phyloP scores from a whole-genome alignment of 1,284 basidiomycete genomes.

The Termitomyces sp. region DNA sequence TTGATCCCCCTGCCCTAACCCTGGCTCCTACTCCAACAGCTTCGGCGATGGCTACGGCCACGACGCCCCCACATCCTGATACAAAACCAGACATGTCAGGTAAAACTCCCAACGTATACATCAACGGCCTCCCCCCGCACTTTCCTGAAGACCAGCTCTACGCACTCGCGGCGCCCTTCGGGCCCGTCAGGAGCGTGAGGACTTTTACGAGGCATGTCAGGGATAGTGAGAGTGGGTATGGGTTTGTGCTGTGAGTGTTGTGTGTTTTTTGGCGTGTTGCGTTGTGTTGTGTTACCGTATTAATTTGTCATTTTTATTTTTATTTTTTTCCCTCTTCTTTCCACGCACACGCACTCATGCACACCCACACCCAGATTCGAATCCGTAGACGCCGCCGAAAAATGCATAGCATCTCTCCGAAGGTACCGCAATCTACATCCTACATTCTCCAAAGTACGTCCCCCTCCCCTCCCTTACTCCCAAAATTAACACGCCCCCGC shows the following conservation, averaged over 20 bases:
- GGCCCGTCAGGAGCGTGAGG: constrained; percentile 52
- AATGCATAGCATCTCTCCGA: constrained; percentile 61
- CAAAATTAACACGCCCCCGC: background rate
- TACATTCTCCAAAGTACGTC: constrained; percentile 52
- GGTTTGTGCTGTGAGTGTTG: constrained; percentile 66
- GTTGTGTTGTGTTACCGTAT: no score
- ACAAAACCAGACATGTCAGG: constrained; percentile 1
- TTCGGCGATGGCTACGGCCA: no score
- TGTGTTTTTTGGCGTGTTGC: background rate
- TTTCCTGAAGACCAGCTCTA: constrained; percentile 59
- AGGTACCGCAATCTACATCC: constrained; percentile 71
- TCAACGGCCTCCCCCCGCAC: constrained; percentile 62
- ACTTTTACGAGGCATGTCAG: constrained; percentile 61
- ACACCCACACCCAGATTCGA: constrained; percentile 43
- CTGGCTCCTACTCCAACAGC: background rate
- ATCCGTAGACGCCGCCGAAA: constrained; percentile 56
- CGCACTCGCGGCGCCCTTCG: constrained; percentile 49
- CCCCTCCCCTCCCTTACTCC: background rate
- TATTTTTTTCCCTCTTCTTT: background rate
- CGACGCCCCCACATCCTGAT: background rate
- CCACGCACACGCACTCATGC: background rate
- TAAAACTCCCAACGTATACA: constrained; percentile 60
- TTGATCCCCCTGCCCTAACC: no score
- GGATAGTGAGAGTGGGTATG: constrained; percentile 66
- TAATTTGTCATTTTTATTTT: no score